Conservation (phyloP, 2,329 filamentous ascomycete genomes). For the Verticillium isaacii region DNA sequence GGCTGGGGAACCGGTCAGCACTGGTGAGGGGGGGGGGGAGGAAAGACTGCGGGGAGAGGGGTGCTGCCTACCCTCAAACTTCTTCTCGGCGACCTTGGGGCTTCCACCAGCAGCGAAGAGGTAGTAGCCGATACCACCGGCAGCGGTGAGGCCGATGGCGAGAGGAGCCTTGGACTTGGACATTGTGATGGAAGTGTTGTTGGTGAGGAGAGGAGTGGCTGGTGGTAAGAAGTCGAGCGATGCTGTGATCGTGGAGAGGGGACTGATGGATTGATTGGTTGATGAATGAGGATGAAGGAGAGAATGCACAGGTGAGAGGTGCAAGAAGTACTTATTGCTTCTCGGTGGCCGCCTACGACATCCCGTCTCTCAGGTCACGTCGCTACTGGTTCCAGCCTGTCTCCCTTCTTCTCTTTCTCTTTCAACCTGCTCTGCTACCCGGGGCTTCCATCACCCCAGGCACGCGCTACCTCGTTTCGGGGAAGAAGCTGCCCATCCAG, state of each 20-base stretch:
- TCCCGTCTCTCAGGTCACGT: neutral
- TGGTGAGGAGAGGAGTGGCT: neutral
- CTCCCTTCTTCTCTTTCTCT: neutral
- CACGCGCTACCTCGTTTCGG: neutral
- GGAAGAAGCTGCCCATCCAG: neutral
- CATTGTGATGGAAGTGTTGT: slow-evolving; percentile 28
- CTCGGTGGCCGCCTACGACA: neutral
- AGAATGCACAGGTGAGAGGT: slow-evolving; percentile 1
- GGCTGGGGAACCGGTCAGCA: slow-evolving; percentile 42
- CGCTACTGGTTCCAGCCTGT: neutral
- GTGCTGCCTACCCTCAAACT: slow-evolving; percentile 68
- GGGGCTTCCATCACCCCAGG: no score
- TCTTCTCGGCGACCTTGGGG: slow-evolving; percentile 77
- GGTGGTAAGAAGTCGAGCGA: neutral
- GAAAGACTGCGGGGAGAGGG: neutral
- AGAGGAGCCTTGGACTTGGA: slow-evolving; percentile 41
- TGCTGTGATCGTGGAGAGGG: neutral
- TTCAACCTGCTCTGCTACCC: neutral
- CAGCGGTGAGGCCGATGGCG: slow-evolving; percentile 57
- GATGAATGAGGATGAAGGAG: neutral
- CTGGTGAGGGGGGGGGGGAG: neutral
- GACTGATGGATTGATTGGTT: slow-evolving; percentile 6
- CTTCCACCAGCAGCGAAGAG: slow-evolving; percentile 82
- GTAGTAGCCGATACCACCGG: slow-evolving; percentile 77
- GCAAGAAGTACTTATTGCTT: slow-evolving; percentile 10